Conservation (phyloP, 2,329 filamentous ascomycete genomes). For the Sclerotinia minor region DNA sequence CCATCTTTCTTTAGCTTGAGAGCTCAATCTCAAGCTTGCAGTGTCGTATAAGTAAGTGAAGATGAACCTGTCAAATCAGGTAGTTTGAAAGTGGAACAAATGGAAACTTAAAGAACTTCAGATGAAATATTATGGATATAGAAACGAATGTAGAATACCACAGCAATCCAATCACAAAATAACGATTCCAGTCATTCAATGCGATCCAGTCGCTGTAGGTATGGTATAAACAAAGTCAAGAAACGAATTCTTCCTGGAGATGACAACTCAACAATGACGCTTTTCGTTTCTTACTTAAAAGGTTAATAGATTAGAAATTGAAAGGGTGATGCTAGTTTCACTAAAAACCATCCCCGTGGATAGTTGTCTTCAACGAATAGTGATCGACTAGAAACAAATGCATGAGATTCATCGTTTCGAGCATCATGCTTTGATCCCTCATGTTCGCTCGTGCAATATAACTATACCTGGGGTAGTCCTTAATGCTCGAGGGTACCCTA, state of each 20-base stretch:
- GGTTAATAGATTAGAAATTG: neutral
- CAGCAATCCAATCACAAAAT: conserved; percentile 1
- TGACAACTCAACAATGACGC: conserved; percentile 12
- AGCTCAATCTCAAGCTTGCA: conserved; percentile 4
- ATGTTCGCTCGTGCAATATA: conserved; percentile 8
- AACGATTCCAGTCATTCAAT: conserved; percentile 14
- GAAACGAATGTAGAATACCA: neutral
- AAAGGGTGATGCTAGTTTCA: conserved; percentile 21
- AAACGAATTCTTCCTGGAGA: neutral
- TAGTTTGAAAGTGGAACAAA: neutral
- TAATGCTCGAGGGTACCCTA: conserved; percentile 2
- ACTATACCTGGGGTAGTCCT: conserved; percentile 5
- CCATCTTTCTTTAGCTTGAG: conserved; percentile 14
- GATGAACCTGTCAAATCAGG: neutral
- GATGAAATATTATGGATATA: conserved; percentile 20
- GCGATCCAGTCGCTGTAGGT: neutral
- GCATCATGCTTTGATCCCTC: conserved; percentile 19
- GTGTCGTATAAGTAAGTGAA: conserved; percentile 1
- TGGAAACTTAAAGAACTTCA: neutral
- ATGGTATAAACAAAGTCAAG: neutral
- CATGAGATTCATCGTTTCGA: conserved; percentile 13
- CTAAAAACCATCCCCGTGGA: conserved; percentile 9
- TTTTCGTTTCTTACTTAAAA: conserved; percentile 4
- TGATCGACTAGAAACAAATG: neutral
- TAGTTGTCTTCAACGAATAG: conserved; percentile 1